phyloP scores from a whole-genome alignment of 2,329 filamentous ascomycete genomes.

The Harringtonia lauricola region DNA sequence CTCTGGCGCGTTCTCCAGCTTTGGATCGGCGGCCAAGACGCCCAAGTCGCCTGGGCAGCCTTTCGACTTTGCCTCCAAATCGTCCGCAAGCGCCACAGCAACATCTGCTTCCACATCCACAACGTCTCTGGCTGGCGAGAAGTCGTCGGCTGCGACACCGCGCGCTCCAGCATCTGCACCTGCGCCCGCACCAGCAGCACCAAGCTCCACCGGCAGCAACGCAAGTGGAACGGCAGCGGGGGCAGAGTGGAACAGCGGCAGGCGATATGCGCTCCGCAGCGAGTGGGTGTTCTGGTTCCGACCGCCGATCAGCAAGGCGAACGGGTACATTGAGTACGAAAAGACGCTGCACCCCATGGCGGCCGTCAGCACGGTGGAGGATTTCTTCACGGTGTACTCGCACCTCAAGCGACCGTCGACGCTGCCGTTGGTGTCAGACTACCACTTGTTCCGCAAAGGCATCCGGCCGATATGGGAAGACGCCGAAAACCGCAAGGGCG shows the following conservation, averaged over 20 bases:
- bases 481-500: conserved; percentile 88
- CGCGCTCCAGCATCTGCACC: conserved; percentile 23
- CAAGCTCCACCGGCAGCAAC: neutral
- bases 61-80: conserved; percentile 58
- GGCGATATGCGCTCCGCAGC: conserved; percentile 57
- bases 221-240: conserved; percentile 25
- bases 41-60: conserved; percentile 71
- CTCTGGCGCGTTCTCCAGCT: conserved; percentile 93
- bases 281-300: conserved; percentile 97
- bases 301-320: conserved; percentile 91
- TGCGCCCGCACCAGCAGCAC: conserved; percentile 11
- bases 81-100: conserved; percentile 27
- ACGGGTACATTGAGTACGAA: conserved; percentile 80
- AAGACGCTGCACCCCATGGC: conserved; percentile 88
- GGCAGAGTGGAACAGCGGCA: conserved; percentile 15
- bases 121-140: conserved; percentile 42
- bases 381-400: conserved; percentile 82
- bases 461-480: conserved; percentile 98
- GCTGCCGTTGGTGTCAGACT: conserved; percentile 88
- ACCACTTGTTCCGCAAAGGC: conserved; percentile 94
- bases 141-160: conserved; percentile 41
- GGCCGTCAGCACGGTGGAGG: conserved; percentile 69
- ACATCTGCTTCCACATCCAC: conserved; percentile 8
- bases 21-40: conserved; percentile 73
- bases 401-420: conserved; percentile 84